Percentiles rank a stretch among this genome's conserved stretches.
Evolutionary conservation across 257 asterid species (phyloP).

Genomic region (Solanum acaule): DNA sequence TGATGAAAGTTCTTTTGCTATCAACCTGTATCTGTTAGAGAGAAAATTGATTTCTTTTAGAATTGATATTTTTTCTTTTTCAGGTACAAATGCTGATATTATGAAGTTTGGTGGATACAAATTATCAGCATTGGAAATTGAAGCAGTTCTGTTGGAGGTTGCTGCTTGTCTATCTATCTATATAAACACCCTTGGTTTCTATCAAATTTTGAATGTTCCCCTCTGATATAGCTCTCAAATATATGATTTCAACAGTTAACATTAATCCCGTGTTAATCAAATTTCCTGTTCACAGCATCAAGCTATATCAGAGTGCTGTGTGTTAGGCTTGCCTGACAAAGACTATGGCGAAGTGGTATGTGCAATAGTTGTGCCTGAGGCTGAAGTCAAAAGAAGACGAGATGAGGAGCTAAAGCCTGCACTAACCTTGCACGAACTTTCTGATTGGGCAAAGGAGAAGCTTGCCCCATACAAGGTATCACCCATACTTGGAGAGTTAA

Average conservation of each 20-base stretch:
- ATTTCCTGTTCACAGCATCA: slow-evolving; percentile 53
- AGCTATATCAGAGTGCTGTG: slow-evolving; percentile 75
- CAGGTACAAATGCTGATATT: slow-evolving; percentile 97
- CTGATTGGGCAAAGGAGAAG: slow-evolving; percentile 83
- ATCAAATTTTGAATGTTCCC: not conserved
- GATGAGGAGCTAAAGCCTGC: slow-evolving; percentile 69
- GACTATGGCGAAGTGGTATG: slow-evolving; percentile 80
- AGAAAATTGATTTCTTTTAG: not conserved
- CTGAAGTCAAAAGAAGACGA: slow-evolving; percentile 39
- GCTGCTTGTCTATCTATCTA: slow-evolving; percentile 7
- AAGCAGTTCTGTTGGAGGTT: slow-evolving; percentile 92
- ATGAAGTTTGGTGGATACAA: slow-evolving; percentile 97
- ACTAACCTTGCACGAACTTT: slow-evolving; percentile 64
- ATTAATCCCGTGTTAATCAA: not conserved
- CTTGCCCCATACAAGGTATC: slow-evolving; percentile 96
- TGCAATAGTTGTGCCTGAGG: slow-evolving; percentile 66
- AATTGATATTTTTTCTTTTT: not conserved
- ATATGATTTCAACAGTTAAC: not conserved
- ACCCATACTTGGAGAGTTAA: not conserved
- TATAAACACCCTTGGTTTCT: not conserved
- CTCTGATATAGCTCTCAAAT: not conserved
- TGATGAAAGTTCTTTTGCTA: not conserved
- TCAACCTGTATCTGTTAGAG: not conserved
- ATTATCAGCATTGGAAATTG: slow-evolving; percentile 94
- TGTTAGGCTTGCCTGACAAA: slow-evolving; percentile 91